phyloP scores from a whole-genome alignment of 176 grass and related monocot species.

The Avena sativa region DNA sequence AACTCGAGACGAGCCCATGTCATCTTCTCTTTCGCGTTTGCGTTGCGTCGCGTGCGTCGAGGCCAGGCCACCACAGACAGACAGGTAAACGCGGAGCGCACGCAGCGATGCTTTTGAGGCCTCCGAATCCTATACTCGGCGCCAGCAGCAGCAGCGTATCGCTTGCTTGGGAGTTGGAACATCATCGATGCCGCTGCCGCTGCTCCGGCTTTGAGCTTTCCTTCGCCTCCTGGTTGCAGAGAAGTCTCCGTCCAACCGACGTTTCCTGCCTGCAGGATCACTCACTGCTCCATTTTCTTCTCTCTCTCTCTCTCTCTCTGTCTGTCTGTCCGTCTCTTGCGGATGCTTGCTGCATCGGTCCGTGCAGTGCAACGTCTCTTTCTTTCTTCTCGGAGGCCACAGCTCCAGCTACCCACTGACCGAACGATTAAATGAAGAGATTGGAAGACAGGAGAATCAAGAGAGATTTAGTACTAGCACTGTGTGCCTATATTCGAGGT shows the following conservation, averaged over 20 bases:
- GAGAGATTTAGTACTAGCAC: not conserved
- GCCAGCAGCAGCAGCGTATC: not conserved
- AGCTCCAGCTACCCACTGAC: slow-evolving; percentile 7
- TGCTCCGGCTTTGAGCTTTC: not conserved
- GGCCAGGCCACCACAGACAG: not conserved
- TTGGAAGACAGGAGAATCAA: not conserved
- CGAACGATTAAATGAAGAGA: not conserved
- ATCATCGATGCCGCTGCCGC: not conserved
- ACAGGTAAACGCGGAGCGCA: not conserved
- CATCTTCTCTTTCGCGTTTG: not conserved
- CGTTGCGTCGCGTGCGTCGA: not conserved
- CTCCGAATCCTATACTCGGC: not conserved
- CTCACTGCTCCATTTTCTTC: not conserved
- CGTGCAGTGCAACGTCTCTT: slow-evolving; percentile 26
- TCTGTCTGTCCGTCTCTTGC: not conserved
- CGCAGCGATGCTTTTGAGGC: slow-evolving; percentile 30
- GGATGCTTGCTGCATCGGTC: not conserved
- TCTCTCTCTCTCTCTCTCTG: not conserved
- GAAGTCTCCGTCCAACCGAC: slow-evolving; percentile 21
- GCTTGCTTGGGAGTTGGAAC: slow-evolving; percentile 3
- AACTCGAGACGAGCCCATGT: not conserved
- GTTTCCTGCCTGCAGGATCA: not conserved
- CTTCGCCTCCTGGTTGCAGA: not conserved
- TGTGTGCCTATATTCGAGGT: no score
- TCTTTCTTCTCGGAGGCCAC: slow-evolving; percentile 20